phyloP scores from a whole-genome alignment of 2,329 filamentous ascomycete genomes.

The Trichoderma oligosporum region DNA sequence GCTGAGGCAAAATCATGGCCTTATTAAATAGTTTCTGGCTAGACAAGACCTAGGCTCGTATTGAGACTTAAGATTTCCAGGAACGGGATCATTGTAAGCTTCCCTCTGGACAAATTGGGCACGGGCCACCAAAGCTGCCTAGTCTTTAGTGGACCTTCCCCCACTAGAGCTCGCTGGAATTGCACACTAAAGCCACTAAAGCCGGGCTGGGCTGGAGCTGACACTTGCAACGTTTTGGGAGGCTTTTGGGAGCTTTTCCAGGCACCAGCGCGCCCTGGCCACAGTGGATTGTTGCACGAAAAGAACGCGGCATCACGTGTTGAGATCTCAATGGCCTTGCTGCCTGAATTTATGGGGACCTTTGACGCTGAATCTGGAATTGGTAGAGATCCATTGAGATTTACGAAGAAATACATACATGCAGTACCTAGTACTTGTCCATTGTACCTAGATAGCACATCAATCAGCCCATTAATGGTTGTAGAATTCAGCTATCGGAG shows the following conservation, averaged over 20 bases:
- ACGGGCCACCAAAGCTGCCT: conserved; percentile 5
- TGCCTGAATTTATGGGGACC: conserved; percentile 17
- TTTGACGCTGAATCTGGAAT: too few relatives aligned
- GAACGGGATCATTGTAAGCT: background rate
- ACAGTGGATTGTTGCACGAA: conserved; percentile 23
- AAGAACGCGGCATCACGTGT: conserved; percentile 29
- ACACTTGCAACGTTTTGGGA: background rate
- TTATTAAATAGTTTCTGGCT: conserved; percentile 6
- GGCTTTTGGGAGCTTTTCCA: conserved; percentile 1
- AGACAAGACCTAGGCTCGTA: background rate
- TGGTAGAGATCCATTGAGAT: too few relatives aligned
- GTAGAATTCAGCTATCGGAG: too few relatives aligned
- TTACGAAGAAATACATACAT: too few relatives aligned
- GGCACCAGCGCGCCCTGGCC: conserved; percentile 27
- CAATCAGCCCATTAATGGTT: too few relatives aligned
- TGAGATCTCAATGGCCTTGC: background rate
- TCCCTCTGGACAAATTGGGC: background rate
- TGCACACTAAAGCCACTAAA: background rate
- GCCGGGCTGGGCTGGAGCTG: background rate
- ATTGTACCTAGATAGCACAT: too few relatives aligned
- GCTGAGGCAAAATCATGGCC: background rate
- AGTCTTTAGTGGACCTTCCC: background rate
- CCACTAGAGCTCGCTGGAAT: background rate
- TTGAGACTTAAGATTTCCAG: background rate
- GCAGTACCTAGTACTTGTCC: too few relatives aligned